A percentile compares a stretch with the other conserved stretches of the same genome.
These are phyloP conservation scores for Bacterosira constricta DNA, from an alignment of 108 stramenopile genomes.

Conservation along the genomic window DNA sequence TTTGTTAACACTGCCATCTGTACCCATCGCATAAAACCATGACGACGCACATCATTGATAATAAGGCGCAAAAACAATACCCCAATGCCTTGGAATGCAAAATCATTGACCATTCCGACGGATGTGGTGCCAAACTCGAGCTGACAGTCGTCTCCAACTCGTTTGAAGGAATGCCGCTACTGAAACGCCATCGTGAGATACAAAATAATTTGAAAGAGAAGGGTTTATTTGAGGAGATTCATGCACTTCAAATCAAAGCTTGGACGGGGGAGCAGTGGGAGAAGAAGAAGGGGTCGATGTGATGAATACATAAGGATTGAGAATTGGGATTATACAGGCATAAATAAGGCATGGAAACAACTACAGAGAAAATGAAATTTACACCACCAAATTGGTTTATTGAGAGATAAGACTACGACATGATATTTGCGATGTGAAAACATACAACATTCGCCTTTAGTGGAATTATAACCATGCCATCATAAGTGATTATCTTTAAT, in stretches of 20 bases:
- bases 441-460: no score
- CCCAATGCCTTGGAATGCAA: slow-evolving; percentile 39
- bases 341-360: background rate
- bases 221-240: slow-evolving; percentile 66
- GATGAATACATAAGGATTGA: background rate
- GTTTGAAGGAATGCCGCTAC: slow-evolving; percentile 59
- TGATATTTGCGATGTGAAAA: no score
- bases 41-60: background rate
- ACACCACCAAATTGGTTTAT: background rate
- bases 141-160: slow-evolving; percentile 36
- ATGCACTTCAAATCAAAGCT: slow-evolving; percentile 79
- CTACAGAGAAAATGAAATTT: background rate
- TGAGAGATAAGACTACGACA: background rate
- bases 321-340: background rate
- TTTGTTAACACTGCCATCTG: no score
- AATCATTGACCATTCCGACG: slow-evolving; percentile 51
- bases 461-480: no score
- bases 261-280: slow-evolving; percentile 84
- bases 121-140: slow-evolving; percentile 54
- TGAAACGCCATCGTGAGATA: slow-evolving; percentile 79
- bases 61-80: slow-evolving; percentile 43
- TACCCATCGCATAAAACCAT: no score
- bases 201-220: slow-evolving; percentile 63
- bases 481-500: no score
- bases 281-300: slow-evolving; percentile 41